These are phyloP conservation scores for Corchorus capsularis DNA, from an alignment of 345 rosid species.

Conservation along the genomic window DNA sequence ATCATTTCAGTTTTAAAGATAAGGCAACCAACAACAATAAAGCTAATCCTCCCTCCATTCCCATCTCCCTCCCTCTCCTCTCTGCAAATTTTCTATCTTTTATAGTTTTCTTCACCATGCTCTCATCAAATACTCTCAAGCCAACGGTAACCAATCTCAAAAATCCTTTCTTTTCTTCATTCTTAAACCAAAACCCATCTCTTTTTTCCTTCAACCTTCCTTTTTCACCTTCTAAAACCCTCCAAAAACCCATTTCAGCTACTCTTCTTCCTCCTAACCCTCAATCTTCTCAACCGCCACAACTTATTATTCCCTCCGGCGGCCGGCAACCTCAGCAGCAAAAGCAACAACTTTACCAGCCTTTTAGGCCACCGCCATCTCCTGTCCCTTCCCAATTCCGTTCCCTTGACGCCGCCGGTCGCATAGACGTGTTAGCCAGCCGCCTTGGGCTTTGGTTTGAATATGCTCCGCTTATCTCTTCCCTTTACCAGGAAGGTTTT, in stretches of 20 bases:
- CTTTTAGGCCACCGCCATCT: conserved; percentile 88
- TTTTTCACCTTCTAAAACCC: not conserved
- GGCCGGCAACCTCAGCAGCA: too few relatives aligned
- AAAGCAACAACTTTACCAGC: conserved; percentile 61
- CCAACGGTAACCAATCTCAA: not conserved
- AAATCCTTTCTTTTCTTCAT: not conserved
- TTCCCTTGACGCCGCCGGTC: conserved; percentile 60
- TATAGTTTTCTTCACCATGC: not conserved
- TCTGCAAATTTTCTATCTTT: too few relatives aligned
- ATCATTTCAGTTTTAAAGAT: too few relatives aligned
- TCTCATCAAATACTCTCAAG: conserved; percentile 8
- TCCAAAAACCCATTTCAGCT: conserved; percentile 29
- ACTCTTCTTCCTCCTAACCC: conserved; percentile 37
- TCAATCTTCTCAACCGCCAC: too few relatives aligned
- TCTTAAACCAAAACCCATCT: conserved; percentile 9
- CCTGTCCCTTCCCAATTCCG: conserved; percentile 70
- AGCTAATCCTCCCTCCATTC: too few relatives aligned
- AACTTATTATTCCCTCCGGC: too few relatives aligned
- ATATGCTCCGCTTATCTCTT: conserved; percentile 81
- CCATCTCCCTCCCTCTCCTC: too few relatives aligned
- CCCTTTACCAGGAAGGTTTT: conserved; percentile 79
- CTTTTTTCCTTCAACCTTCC: conserved; percentile 4
- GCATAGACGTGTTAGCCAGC: conserved; percentile 70
- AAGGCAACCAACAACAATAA: too few relatives aligned
- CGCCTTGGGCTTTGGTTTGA: conserved; percentile 87